These are phyloP conservation scores for Dissophora ornata DNA, from an alignment of 192 early-diverging fungal genomes.

Conservation along the genomic window DNA sequence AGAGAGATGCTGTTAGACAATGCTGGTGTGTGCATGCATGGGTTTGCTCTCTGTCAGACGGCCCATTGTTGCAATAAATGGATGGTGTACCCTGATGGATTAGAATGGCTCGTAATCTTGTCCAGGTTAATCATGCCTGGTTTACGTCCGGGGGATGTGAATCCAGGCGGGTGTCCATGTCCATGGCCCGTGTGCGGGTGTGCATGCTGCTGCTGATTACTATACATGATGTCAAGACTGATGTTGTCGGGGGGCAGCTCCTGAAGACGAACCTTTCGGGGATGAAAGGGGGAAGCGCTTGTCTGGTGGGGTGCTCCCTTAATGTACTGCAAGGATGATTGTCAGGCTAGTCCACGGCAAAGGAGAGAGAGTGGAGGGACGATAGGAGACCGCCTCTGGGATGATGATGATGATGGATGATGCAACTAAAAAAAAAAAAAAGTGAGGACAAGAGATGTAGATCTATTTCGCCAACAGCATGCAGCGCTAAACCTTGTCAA, in stretches of 20 bases:
- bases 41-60: too few relatives aligned
- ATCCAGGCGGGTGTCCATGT: slow-evolving; percentile 11
- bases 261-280: slow-evolving; percentile 5
- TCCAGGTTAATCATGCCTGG: slow-evolving; percentile 54
- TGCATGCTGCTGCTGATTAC: slow-evolving; percentile 21
- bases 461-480: too few relatives aligned
- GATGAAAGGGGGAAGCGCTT: background rate
- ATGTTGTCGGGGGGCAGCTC: background rate
- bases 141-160: slow-evolving; percentile 16
- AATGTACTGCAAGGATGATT: too few relatives aligned
- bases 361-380: background rate
- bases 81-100: slow-evolving; percentile 47
- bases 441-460: background rate
- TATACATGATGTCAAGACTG: slow-evolving; percentile 17
- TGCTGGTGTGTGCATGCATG: slow-evolving; percentile 27
- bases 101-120: slow-evolving; percentile 46
- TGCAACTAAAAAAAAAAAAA: background rate
- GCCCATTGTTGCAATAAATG: too few relatives aligned
- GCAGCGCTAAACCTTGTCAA: too few relatives aligned
- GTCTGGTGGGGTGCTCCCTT: too few relatives aligned
- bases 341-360: too few relatives aligned
- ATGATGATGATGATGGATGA: too few relatives aligned
- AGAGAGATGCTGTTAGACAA: background rate
- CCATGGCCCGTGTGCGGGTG: slow-evolving; percentile 5
- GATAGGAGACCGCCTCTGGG: background rate